A percentile compares a stretch with the other conserved stretches of the same genome.
Evolutionary conservation across 1,139 yeast species (phyloP).

Genomic region (Pichia sp.): DNA sequence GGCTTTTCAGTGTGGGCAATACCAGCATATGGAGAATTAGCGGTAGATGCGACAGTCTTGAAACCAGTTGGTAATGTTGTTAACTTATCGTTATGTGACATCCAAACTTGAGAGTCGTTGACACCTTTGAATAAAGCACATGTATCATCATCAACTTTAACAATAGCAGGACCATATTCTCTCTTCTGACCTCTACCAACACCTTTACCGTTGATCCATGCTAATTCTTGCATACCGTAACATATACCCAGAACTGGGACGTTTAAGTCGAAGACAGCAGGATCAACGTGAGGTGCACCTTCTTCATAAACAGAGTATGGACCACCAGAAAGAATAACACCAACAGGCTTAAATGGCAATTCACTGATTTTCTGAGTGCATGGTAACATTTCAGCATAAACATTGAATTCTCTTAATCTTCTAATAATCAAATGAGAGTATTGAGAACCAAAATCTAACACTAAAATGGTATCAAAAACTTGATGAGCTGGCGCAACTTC

Average conservation of each 20-base stretch:
- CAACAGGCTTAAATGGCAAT: conserved; percentile 90
- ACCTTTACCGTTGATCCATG: conserved; percentile 95
- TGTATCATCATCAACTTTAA: conserved; percentile 55
- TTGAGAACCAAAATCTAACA: conserved; percentile 97
- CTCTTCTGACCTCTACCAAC: conserved; percentile 96
- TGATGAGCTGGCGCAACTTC: conserved; percentile 50
- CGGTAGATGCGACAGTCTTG: conserved; percentile 84
- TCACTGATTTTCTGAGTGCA: conserved; percentile 95
- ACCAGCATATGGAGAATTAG: conserved; percentile 94
- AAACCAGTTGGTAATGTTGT: conserved; percentile 85
- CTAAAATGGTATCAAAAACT: conserved; percentile 92
- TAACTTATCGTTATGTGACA: conserved; percentile 98
- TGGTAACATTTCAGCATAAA: conserved; percentile 98
- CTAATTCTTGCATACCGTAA: conserved; percentile 98
- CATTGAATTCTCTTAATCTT: conserved; percentile 95
- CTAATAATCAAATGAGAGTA: conserved; percentile 95
- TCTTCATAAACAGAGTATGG: conserved; percentile 96
- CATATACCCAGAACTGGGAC: conserved; percentile 98
- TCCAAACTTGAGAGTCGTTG: conserved; percentile 95
- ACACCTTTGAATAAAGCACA: conserved; percentile 80
- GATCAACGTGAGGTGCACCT: conserved; percentile 97
- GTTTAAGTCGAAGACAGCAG: conserved; percentile 76
- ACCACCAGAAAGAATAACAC: conserved; percentile 93
- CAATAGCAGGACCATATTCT: conserved; percentile 95
- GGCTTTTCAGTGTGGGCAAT: conserved; percentile 65